Conservation (phyloP, 108 stramenopile genomes). For the Stephanodiscus minutulus region DNA sequence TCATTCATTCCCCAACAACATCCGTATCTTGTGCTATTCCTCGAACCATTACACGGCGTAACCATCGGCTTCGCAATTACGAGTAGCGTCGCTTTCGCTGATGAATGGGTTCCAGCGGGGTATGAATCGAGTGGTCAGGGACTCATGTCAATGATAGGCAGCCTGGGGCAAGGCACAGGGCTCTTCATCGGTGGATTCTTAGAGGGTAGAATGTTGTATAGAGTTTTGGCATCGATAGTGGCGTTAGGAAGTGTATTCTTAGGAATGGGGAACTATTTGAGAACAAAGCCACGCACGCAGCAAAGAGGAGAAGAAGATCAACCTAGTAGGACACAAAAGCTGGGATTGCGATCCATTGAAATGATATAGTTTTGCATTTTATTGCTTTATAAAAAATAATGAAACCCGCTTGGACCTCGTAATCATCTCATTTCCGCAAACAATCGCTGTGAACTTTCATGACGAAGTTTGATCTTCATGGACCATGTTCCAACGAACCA, state of each 20-base stretch:
- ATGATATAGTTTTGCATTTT: neutral
- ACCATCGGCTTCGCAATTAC: slow-evolving; percentile 60
- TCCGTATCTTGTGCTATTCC: slow-evolving; percentile 48
- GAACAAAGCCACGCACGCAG: neutral
- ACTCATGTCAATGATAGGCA: slow-evolving; percentile 33
- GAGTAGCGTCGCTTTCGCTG: slow-evolving; percentile 53
- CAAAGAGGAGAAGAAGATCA: neutral
- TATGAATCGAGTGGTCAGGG: slow-evolving; percentile 55
- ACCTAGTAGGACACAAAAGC: neutral
- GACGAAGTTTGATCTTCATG: too few relatives aligned
- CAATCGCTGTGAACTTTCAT: too few relatives aligned
- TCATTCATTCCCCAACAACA: slow-evolving; percentile 52
- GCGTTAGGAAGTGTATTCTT: slow-evolving; percentile 37
- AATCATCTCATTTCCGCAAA: too few relatives aligned
- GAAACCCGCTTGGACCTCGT: neutral
- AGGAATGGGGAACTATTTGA: slow-evolving; percentile 15
- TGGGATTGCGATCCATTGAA: neutral
- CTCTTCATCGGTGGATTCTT: slow-evolving; percentile 48
- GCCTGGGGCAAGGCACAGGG: slow-evolving; percentile 48
- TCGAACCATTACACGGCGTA: slow-evolving; percentile 71
- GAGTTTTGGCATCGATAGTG: slow-evolving; percentile 41
- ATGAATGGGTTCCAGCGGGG: slow-evolving; percentile 45
- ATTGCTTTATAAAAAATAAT: too few relatives aligned
- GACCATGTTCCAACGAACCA: too few relatives aligned
- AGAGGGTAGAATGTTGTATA: slow-evolving; percentile 46